Conservation (phyloP, 179 eudicot species). For the Amaranthus tricolor region DNA sequence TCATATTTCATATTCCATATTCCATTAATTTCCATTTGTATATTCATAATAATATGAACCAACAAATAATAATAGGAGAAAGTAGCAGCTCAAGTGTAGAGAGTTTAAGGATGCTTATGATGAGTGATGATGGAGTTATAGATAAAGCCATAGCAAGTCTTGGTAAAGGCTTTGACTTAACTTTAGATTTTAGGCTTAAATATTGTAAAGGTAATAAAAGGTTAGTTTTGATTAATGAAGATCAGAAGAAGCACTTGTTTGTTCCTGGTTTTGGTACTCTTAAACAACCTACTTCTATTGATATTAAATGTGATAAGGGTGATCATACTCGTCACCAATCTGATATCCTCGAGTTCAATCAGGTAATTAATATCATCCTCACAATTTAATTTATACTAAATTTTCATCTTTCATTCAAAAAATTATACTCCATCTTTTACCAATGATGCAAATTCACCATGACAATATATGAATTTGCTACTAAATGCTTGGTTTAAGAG, state of each 20-base stretch:
- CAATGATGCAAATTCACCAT: too few species aligned
- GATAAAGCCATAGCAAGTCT: slow-evolving; percentile 50
- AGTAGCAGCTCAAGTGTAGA: not conserved
- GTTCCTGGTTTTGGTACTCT: slow-evolving; percentile 62
- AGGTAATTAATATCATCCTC: slow-evolving; percentile 29
- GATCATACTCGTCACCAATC: slow-evolving; percentile 73
- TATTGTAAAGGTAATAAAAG: slow-evolving; percentile 65
- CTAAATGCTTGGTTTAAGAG: too few species aligned
- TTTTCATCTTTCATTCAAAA: too few species aligned
- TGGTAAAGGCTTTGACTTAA: slow-evolving; percentile 79
- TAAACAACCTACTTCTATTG: slow-evolving; percentile 42
- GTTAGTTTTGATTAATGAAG: slow-evolving; percentile 47
- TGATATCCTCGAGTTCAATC: slow-evolving; percentile 70
- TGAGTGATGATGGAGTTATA: slow-evolving; percentile 30
- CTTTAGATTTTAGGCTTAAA: slow-evolving; percentile 68
- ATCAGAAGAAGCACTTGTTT: slow-evolving; percentile 34
- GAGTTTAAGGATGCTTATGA: slow-evolving; percentile 20
- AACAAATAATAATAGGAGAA: not conserved
- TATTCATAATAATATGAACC: not conserved
- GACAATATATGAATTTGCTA: too few species aligned
- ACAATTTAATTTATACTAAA: not conserved
- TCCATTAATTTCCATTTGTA: not conserved
- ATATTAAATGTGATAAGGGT: slow-evolving; percentile 82
- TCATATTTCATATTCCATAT: not conserved
- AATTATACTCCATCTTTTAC: too few species aligned